These are phyloP conservation scores for Neurospora crassa DNA, from an alignment of 2,329 filamentous ascomycete species.

Conservation along the genomic window DNA sequence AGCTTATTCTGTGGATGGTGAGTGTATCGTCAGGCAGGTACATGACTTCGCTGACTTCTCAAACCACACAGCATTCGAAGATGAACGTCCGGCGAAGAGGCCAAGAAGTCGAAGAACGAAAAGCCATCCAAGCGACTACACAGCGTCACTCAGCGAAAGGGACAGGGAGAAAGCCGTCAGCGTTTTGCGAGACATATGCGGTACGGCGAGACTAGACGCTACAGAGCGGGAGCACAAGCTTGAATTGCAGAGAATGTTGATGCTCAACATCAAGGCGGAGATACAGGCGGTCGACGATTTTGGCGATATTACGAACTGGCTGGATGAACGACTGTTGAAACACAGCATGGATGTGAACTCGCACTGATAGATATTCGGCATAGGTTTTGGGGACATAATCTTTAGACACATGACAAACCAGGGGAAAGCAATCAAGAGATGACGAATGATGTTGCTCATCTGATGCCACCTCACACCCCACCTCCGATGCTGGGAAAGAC, in stretches of 20 bases:
- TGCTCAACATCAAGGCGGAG: slow-evolving; percentile 66
- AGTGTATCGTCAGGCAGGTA: neutral
- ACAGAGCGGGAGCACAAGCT: slow-evolving; percentile 31
- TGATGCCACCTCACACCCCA: neutral
- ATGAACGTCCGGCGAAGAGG: slow-evolving; percentile 9
- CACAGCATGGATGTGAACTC: neutral
- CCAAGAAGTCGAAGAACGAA: neutral
- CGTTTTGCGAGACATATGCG: slow-evolving; percentile 37
- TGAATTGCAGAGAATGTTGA: slow-evolving; percentile 64
- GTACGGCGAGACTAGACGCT: slow-evolving; percentile 13
- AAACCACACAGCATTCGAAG: slow-evolving; percentile 2
- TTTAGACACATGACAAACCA: neutral
- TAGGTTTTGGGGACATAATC: neutral
- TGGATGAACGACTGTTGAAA: slow-evolving; percentile 32
- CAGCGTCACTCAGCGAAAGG: slow-evolving; percentile 13
- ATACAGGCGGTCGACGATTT: slow-evolving; percentile 59
- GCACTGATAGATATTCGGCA: neutral
- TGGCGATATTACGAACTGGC: slow-evolving; percentile 40
- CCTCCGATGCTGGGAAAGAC: neutral
- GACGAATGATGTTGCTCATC: neutral
- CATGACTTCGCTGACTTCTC: neutral
- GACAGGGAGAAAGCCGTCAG: slow-evolving; percentile 50
- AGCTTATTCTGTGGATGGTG: slow-evolving; percentile 7
- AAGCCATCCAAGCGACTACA: slow-evolving; percentile 3
- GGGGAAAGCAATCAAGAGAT: neutral